phyloP scores from a whole-genome alignment of 306 rosid genomes.

The Malus sylvestris region DNA sequence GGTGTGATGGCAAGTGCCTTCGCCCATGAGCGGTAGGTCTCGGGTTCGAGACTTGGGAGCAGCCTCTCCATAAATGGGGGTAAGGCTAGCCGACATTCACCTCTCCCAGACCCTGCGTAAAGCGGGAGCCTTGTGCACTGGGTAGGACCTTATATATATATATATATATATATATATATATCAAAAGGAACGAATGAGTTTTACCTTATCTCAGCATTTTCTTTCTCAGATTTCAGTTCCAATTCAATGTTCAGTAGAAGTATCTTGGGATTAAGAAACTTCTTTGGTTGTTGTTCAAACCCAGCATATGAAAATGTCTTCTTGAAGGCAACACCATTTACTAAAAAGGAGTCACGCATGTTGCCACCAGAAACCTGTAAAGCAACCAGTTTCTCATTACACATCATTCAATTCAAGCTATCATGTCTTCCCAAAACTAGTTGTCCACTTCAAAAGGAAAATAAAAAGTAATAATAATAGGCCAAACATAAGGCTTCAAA shows the following conservation, averaged over 20 bases:
- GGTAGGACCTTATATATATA: too few relatives aligned
- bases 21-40: too few relatives aligned
- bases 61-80: too few relatives aligned
- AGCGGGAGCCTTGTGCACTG: too few relatives aligned
- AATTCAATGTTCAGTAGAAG: slow-evolving; percentile 76
- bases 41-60: too few relatives aligned
- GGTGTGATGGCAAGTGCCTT: too few relatives aligned
- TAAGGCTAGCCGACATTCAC: too few relatives aligned
- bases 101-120: too few relatives aligned
- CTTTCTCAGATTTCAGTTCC: slow-evolving; percentile 99
- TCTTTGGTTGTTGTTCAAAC: slow-evolving; percentile 98
- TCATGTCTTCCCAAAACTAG: slow-evolving; percentile 2
- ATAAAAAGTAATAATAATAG: not conserved
- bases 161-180: not conserved
- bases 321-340: slow-evolving; percentile 94
- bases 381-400: slow-evolving; percentile 16
- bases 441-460: not conserved
- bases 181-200: not conserved
- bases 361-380: slow-evolving; percentile 94
- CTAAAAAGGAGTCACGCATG: slow-evolving; percentile 94
- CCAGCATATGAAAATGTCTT: slow-evolving; percentile 99
- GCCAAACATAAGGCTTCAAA: not conserved
- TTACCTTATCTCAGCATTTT: slow-evolving; percentile 98
- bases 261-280: slow-evolving; percentile 70
- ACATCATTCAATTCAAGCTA: not conserved